phyloP scores from a whole-genome alignment of 768 basidiomycete genomes.

The Cytidiella melzeri region DNA sequence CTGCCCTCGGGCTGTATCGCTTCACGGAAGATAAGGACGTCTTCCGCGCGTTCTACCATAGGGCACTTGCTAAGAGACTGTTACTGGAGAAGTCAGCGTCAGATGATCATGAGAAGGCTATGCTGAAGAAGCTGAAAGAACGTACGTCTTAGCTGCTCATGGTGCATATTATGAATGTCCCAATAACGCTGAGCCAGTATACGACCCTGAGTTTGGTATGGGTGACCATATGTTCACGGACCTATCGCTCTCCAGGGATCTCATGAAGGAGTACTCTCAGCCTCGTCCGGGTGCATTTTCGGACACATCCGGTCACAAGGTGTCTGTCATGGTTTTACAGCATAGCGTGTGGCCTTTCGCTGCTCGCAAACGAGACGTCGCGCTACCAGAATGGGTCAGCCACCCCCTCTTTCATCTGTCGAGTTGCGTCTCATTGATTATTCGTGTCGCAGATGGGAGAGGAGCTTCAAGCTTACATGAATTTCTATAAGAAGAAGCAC shows the following conservation, averaged over 20 bases:
- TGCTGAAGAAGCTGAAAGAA: conserved; percentile 83
- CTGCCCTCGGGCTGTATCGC: conserved; percentile 68
- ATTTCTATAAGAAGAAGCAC: conserved; percentile 78
- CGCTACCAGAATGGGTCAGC: conserved; percentile 48
- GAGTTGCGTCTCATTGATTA: background rate
- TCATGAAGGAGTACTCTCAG: conserved; percentile 58
- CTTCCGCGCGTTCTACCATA: conserved; percentile 89
- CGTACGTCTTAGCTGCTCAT: conserved; percentile 36
- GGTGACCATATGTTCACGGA: conserved; percentile 97
- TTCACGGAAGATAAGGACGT: conserved; percentile 93
- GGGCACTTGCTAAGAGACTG: conserved; percentile 80
- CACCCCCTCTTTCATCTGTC: background rate
- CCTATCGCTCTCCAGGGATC: conserved; percentile 68
- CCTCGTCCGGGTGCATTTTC: conserved; percentile 29
- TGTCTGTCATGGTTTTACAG: conserved; percentile 80
- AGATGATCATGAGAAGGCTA: conserved; percentile 78
- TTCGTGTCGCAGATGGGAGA: conserved; percentile 62
- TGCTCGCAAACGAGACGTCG: conserved; percentile 41
- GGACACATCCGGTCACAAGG: conserved; percentile 33
- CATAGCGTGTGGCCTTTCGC: conserved; percentile 85
- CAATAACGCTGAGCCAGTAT: conserved; percentile 44
- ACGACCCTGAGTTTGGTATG: conserved; percentile 92
- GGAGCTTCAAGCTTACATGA: conserved; percentile 54
- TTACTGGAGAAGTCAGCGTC: conserved; percentile 81
- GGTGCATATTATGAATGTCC: background rate